A percentile compares a stretch with the other conserved stretches of the same genome.
These are phyloP conservation scores for Poteriospumella lacustris DNA, from an alignment of 108 stramenopile species.

Conservation along the genomic window DNA sequence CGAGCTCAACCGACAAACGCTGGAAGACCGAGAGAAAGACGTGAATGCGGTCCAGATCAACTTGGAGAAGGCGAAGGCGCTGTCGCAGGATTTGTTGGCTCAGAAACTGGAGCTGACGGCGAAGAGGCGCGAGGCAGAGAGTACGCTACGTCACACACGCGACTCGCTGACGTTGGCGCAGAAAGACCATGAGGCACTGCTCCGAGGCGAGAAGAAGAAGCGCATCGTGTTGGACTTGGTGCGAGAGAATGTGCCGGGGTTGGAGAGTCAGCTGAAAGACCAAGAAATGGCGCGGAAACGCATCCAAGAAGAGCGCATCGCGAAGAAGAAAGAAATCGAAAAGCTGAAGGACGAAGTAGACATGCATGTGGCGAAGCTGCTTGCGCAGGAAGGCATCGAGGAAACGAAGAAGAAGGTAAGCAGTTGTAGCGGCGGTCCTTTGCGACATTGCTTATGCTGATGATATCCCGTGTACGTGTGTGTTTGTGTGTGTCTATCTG, in stretches of 20 bases:
- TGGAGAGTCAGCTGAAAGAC: conserved; percentile 31
- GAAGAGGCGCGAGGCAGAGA: conserved; percentile 35
- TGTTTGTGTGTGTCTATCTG: too few relatives aligned
- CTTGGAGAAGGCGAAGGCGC: conserved; percentile 25
- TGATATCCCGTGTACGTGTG: neutral
- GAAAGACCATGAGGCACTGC: conserved; percentile 33
- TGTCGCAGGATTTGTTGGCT: neutral
- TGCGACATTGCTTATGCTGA: neutral
- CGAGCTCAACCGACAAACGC: conserved; percentile 16
- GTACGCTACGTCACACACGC: conserved; percentile 28
- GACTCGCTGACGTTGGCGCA: conserved; percentile 20
- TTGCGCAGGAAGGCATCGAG: conserved; percentile 45
- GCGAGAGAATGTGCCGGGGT: conserved; percentile 5
- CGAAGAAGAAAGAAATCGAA: conserved; percentile 11
- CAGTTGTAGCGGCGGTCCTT: neutral
- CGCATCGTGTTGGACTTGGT: neutral
- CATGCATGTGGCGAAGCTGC: conserved; percentile 38
- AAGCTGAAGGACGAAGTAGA: conserved; percentile 48
- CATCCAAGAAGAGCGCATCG: conserved; percentile 30
- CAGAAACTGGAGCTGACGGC: conserved; percentile 22
- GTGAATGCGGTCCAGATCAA: conserved; percentile 2
- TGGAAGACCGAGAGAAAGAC: conserved; percentile 21
- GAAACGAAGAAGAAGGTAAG: neutral
- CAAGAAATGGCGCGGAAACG: conserved; percentile 22
- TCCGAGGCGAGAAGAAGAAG: conserved; percentile 41